Evolutionary conservation across 805 yeast genomes (phyloP), one percentile per base, ranked within the genome.

Genomic region (Barnettozyma siamensis): DNA sequence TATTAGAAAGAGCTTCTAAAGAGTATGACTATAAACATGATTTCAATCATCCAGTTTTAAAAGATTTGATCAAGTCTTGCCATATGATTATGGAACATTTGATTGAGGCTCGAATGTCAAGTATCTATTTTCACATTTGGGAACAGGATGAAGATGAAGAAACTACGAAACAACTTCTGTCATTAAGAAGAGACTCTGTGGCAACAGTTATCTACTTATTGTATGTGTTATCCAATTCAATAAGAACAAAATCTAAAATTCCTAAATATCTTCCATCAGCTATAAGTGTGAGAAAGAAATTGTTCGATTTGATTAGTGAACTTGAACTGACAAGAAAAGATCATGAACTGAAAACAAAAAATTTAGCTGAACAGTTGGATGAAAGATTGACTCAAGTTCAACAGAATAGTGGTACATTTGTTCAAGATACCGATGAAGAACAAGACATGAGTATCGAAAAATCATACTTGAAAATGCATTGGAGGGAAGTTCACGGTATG

Each of bases 51-150:
- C 41, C 42, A 2, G 50, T 61, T 5, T 70, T 72, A 44, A 47
- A 50, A 16, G 52, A 53, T 5, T 40, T 73, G 19, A 37, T 73
- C 10, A 48, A 59, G 4, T 55, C 66, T 0, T 69, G 75, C 45
- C 68, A 67, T 40, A 44, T 46, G 11, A 51, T 73, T 2, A 48
- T 70, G 28, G 73, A 70, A 33, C 66, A 64, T 42, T 60, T 67
- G 30, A 62, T 70, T n/a, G 74, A 70, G 44, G 74, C 78, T 1
- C 60, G 78, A 49, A 67, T 72, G 41, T 66, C 73, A n/a, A 71
- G 74, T 16, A 53, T 67, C 2, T 68, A 64, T 45, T 73, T 73
- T 53, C 68, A 65, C 43, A 65, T 70, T 21, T 71, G 69, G 69
- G 69, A 67, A 23, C 59, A 60, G 30, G 77, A 71, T 45, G 45